These are phyloP conservation scores for Neurospora sp. DNA, from an alignment of 495 filamentous ascomycete genomes.

Conservation along the genomic window DNA sequence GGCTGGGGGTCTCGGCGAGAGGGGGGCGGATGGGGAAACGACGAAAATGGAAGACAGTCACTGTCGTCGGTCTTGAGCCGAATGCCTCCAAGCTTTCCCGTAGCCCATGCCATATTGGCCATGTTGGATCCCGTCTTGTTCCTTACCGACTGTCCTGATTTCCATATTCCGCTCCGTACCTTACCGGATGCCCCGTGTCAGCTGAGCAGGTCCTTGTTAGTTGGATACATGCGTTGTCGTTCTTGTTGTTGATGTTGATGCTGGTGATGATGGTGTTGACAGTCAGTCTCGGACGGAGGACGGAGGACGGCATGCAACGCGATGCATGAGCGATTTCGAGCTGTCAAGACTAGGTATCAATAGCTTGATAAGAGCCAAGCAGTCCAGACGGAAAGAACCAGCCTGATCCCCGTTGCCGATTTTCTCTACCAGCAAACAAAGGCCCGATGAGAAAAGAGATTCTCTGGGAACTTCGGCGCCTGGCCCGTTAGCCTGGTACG, in stretches of 20 bases:
- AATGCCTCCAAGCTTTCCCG: background rate
- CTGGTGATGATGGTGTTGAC: background rate
- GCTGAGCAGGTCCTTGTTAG: background rate
- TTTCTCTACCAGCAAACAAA: background rate
- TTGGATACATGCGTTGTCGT: background rate
- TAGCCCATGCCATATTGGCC: background rate
- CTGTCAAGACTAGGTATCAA: background rate
- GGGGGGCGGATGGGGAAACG: background rate
- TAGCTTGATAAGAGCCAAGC: background rate
- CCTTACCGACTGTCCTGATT: background rate
- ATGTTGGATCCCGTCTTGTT: background rate
- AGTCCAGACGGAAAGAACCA: background rate
- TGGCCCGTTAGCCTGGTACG: background rate
- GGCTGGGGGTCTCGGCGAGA: background rate
- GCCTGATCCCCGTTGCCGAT: background rate
- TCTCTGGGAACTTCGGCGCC: background rate
- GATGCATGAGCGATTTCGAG: background rate
- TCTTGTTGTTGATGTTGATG: background rate
- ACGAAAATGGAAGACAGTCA: background rate
- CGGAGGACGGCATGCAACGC: background rate
- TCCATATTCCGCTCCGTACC: background rate
- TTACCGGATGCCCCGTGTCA: background rate
- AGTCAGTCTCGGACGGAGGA: background rate
- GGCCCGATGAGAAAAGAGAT: background rate
- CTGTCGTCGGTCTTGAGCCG: background rate